Base-by-base conservation (phyloP, 441 rosid species). In the Daphne laureola region DNA sequence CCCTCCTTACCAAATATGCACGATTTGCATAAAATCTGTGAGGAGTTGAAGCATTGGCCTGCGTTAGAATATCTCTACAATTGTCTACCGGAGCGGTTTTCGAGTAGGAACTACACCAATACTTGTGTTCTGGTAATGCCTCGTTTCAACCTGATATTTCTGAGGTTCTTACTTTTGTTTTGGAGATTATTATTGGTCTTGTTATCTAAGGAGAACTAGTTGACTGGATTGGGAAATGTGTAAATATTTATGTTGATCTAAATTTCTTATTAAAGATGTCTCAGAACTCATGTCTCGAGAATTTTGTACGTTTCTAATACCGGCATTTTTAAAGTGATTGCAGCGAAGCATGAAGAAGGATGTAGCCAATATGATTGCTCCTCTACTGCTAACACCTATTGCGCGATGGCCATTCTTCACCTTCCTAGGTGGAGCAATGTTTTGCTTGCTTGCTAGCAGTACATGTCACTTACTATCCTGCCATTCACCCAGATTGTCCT, bases 381-480 rank as follows among this genome's bases (percentile, higher is more conserved):
- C 91, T 16, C 62, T 75, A 41, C 54, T 70, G 67, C 23, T 73
- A 57, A 75, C 76, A 58, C 91, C 91, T 8, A 81, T 81, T 38
- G 77, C 91, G 3, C 67, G 87, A 17, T 84, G 91, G 87, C 91
- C 91, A 8, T 80, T 84, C 64, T 84, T 75, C 7, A 83, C 73
- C 27, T 91, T 91, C 78, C 3, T 87, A 66, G 93, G 95, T 0
- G 98, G 98, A 0, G 98, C 96, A 0, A 87, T 91, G 96, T 91
- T 91, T 75, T 87, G 98, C 76, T 65, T 91, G 67, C 78, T 91
- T 36, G 9, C 36, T 31, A 31, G 83, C 87, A 6, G 36, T 8
- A 69, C 78, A 0, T 91, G 93, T 64, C 96, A 91, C 61, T 93
- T 91, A 57, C 74, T 87, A 48, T 87, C 96, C 0, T 91, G 98